Evolutionary conservation across 2,329 filamentous ascomycete genomes (phyloP), one percentile per base, ranked within the genome.

Genomic region (Periglandula ipomoeae): DNA sequence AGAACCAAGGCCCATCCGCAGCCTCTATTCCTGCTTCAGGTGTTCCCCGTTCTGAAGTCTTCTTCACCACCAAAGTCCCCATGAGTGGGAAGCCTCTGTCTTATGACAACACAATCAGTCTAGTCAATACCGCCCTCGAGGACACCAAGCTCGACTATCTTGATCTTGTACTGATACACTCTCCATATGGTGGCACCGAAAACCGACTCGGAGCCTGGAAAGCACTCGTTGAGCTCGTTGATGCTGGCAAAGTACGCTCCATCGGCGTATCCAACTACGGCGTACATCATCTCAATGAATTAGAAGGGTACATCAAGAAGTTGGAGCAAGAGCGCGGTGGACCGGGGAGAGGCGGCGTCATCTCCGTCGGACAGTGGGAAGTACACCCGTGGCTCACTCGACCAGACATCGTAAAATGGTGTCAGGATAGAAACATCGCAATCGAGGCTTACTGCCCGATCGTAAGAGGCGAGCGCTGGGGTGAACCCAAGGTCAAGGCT

Each of bases 321-420:
- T 75, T 83, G 0, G 83, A 86, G 58, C 60, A 63, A 17, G 78
- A 80, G 63, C 74, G 77, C 39, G 75, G 81, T 41, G 80, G 79
- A 1, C 68, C 71, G 50, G 83, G 82, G 9, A 82, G 80, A 55
- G 82, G 79, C 40, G 87, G 87, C 22, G 71, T 87, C 37, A 76
- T 95, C 59, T 85, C 83, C 52, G 85, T 95, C 34, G 89, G 88
- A 37, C 90, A 95, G 67, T 89, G 85, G 67, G 90, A 96, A 68
- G 70, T 96, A 10, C 90, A 96, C 66, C 90, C 90, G 1, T 96
- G 89, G 89, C 79, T 89, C 38, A 75, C 82, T 8, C 75, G 89
- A n/a, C 70, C 74, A 20, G 89, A 95, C 59, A 88, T 96, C 52
- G 81, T 83, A 8, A 70, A 78, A 42, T 96, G 89, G 89, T 86